Evolutionary conservation across 805 yeast genomes (phyloP).

Genomic region (Danielia oregonensis): DNA sequence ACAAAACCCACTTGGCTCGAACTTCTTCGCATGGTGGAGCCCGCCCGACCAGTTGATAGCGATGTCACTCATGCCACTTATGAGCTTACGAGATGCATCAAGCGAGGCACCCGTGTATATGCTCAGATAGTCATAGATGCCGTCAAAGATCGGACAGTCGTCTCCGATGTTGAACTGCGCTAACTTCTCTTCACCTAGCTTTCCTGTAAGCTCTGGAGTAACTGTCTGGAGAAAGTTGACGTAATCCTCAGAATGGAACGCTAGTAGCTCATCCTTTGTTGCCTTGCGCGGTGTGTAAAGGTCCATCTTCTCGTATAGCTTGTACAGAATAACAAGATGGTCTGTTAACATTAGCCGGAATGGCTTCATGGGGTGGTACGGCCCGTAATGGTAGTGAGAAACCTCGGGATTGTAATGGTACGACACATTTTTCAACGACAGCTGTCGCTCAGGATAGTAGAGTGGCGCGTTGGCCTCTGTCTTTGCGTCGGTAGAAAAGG

Average conservation of each 20-base stretch:
- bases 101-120: slow-evolving; percentile 91
- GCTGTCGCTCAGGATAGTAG: slow-evolving; percentile 20
- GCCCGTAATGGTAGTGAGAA: slow-evolving; percentile 83
- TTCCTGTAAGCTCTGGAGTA: slow-evolving; percentile 68
- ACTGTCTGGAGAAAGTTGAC: slow-evolving; percentile 70
- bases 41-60: slow-evolving; percentile 98
- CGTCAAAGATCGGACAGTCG: slow-evolving; percentile 94
- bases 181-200: slow-evolving; percentile 52
- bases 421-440: slow-evolving; percentile 48
- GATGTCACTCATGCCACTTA: slow-evolving; percentile 83
- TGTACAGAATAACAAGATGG: slow-evolving; percentile 81
- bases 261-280: slow-evolving; percentile 69
- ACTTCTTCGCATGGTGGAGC: slow-evolving; percentile 91
- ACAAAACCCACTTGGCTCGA: slow-evolving; percentile 93
- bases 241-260: slow-evolving; percentile 87
- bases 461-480: slow-evolving; percentile 32
- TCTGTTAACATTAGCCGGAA: slow-evolving; percentile 91
- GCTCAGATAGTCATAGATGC: slow-evolving; percentile 85
- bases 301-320: slow-evolving; percentile 86
- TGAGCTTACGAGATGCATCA: slow-evolving; percentile 85
- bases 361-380: slow-evolving; percentile 98
- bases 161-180: slow-evolving; percentile 85
- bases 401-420: slow-evolving; percentile 86
- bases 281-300: slow-evolving; percentile 81
- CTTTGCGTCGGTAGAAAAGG: slow-evolving; percentile 29